phyloP scores from a whole-genome alignment of 1,284 basidiomycete genomes.

The Cryptococcus sp. region DNA sequence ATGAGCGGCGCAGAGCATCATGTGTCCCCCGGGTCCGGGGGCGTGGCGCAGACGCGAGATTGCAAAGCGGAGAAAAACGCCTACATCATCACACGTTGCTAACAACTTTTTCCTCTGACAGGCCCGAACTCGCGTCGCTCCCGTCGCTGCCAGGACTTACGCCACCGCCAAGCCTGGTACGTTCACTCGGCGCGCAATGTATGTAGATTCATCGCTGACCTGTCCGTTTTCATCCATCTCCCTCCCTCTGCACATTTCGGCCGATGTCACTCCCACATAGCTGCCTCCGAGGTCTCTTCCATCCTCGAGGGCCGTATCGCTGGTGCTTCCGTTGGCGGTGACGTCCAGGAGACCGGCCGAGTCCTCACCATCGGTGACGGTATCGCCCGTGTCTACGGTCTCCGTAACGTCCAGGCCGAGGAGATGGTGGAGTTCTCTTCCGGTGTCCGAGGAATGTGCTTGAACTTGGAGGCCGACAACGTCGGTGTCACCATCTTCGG shows the following conservation, averaged over 20 bases:
- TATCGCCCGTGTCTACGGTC: slow-evolving; percentile 97
- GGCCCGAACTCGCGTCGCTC: slow-evolving; percentile 46
- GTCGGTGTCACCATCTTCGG: slow-evolving; percentile 99
- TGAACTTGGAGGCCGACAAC: slow-evolving; percentile 99
- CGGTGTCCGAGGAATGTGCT: slow-evolving; percentile 96
- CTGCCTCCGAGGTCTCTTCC: slow-evolving; percentile 97
- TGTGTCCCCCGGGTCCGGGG: no score
- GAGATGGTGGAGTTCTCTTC: slow-evolving; percentile 99
- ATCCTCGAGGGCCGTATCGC: slow-evolving; percentile 99
- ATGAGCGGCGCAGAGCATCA: no score
- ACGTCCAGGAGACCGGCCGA: slow-evolving; percentile 98
- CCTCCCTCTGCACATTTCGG: neutral
- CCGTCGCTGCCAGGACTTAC: slow-evolving; percentile 67
- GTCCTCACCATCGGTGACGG: slow-evolving; percentile 99
- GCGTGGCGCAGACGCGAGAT: slow-evolving; percentile 2
- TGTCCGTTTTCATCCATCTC: neutral
- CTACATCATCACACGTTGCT: neutral
- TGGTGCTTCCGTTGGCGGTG: slow-evolving; percentile 83
- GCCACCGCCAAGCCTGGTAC: slow-evolving; percentile 96
- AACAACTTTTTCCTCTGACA: slow-evolving; percentile 24
- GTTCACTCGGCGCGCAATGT: slow-evolving; percentile 46
- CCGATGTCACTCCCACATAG: slow-evolving; percentile 55
- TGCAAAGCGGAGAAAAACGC: slow-evolving; percentile 2
- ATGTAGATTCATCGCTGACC: slow-evolving; percentile 5
- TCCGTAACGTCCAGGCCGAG: slow-evolving; percentile 82